Percentiles rank a stretch among this genome's conserved stretches.
phyloP scores from a whole-genome alignment of 352 stramenopile species.

The Phytophthora melonis region DNA sequence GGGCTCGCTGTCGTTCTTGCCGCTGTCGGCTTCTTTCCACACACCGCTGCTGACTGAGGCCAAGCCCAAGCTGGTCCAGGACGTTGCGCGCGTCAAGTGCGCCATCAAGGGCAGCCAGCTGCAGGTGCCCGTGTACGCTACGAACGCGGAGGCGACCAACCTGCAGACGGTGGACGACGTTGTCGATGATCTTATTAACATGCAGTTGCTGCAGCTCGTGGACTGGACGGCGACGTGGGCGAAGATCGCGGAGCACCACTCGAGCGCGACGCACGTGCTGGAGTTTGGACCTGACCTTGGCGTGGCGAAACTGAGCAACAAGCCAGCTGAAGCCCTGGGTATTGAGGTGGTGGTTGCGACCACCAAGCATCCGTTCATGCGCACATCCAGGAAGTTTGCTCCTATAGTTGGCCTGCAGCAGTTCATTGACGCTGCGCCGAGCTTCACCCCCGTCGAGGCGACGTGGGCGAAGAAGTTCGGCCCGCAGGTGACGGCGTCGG shows the following conservation, averaged over 20 bases:
- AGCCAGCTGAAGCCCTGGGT: conserved; percentile 58
- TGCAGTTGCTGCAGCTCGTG: too few species aligned
- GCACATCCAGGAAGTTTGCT: conserved; percentile 26
- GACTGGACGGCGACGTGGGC: too few species aligned
- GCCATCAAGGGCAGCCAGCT: too few species aligned
- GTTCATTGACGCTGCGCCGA: conserved; percentile 43
- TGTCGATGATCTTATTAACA: too few species aligned
- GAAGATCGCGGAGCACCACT: too few species aligned
- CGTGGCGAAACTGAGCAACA: too few species aligned
- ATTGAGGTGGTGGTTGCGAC: conserved; percentile 63
- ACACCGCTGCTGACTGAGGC: conserved; percentile 58
- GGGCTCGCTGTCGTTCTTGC: conserved; percentile 65
- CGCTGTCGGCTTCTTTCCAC: conserved; percentile 83
- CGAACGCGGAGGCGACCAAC: too few species aligned
- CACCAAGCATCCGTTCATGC: conserved; percentile 48
- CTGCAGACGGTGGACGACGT: too few species aligned
- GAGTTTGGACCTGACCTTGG: too few species aligned
- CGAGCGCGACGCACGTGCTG: too few species aligned
- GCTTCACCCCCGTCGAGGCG: conserved; percentile 4
- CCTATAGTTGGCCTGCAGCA: conserved; percentile 52
- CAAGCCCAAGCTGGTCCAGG: conserved; percentile 48
- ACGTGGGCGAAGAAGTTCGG: conserved; percentile 70
- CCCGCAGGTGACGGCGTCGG: conserved; percentile 51
- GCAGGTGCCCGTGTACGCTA: too few species aligned
- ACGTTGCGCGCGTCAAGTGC: too few species aligned